A percentile compares a stretch with the other conserved stretches of the same genome.
Conservation (phyloP, 768 basidiomycete genomes). For the Calocybe cyanea region DNA sequence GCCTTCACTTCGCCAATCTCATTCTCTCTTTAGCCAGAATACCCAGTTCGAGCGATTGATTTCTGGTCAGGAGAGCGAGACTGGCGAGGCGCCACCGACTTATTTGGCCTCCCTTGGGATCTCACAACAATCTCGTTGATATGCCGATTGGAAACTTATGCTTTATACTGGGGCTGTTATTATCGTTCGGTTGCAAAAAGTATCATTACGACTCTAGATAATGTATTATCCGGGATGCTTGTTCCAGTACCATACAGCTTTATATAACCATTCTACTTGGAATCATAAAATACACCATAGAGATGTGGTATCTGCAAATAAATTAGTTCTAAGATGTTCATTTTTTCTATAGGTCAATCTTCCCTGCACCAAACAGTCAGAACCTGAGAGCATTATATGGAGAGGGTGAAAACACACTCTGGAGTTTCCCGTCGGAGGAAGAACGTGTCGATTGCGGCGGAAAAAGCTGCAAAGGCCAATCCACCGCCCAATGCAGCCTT, state of each 20-base stretch:
- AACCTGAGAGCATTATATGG: not conserved
- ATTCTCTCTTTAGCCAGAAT: conserved; percentile 39
- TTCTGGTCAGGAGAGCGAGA: conserved; percentile 75
- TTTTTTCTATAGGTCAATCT: conserved; percentile 40
- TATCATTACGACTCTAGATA: not conserved
- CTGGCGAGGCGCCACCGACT: conserved; percentile 83
- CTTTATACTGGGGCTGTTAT: not conserved
- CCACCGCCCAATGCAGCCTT: conserved; percentile 87
- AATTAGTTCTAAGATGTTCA: conserved; percentile 26
- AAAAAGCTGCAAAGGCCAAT: conserved; percentile 90
- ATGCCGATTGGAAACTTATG: too few species aligned
- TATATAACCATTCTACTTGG: too few species aligned
- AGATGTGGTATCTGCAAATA: conserved; percentile 13
- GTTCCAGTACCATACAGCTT: not conserved
- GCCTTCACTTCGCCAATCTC: conserved; percentile 26
- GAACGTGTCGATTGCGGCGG: conserved; percentile 76
- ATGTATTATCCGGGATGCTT: conserved; percentile 2
- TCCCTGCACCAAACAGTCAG: conserved; percentile 24
- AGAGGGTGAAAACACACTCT: conserved; percentile 49
- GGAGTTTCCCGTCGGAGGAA: conserved; percentile 78
- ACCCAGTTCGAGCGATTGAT: conserved; percentile 75
- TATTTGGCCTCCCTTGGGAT: conserved; percentile 37
- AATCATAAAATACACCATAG: conserved; percentile 20
- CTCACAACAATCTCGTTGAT: conserved; percentile 4
- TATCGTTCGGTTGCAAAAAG: not conserved